These are phyloP conservation scores for Penicillium argentinense DNA, from an alignment of 495 filamentous ascomycete species.

Conservation along the genomic window DNA sequence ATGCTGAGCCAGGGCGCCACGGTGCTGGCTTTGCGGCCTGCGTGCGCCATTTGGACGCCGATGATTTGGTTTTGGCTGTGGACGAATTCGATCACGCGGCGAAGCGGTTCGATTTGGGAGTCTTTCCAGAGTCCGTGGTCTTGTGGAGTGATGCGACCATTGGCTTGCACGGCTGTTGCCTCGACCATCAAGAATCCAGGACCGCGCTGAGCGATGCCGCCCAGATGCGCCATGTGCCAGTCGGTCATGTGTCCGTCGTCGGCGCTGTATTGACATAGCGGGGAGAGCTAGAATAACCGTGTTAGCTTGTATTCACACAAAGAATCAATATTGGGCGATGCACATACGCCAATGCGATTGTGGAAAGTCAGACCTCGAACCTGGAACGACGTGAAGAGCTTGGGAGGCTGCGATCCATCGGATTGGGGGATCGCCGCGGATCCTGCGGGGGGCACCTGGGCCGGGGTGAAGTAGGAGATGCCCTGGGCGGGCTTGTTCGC, in stretches of 20 bases:
- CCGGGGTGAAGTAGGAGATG: constrained; percentile 64
- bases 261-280: constrained; percentile 67
- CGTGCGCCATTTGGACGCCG: constrained; percentile 69
- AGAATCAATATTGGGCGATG: background rate
- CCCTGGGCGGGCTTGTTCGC: constrained; percentile 44
- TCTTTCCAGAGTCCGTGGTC: constrained; percentile 70
- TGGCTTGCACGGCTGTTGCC: constrained; percentile 62
- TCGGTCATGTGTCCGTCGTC: constrained; percentile 56
- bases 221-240: constrained; percentile 58
- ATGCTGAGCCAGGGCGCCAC: constrained; percentile 64
- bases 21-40: constrained; percentile 70
- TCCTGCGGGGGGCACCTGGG: constrained; percentile 58
- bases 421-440: constrained; percentile 61
- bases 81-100: constrained; percentile 61
- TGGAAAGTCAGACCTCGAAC: constrained; percentile 58
- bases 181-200: constrained; percentile 65
- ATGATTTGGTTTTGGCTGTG: constrained; percentile 65
- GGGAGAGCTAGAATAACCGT: constrained; percentile 50
- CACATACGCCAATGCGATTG: constrained; percentile 29
- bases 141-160: constrained; percentile 71
- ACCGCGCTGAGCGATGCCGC: constrained; percentile 59
- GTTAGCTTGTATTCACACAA: no score
- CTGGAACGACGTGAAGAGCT: constrained; percentile 65
- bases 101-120: constrained; percentile 59
- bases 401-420: constrained; percentile 55